A percentile compares a stretch with the other conserved stretches of the same genome.
These are phyloP conservation scores for Pseudonitzschia pungens DNA, from an alignment of 108 stramenopile genomes.

Conservation along the genomic window DNA sequence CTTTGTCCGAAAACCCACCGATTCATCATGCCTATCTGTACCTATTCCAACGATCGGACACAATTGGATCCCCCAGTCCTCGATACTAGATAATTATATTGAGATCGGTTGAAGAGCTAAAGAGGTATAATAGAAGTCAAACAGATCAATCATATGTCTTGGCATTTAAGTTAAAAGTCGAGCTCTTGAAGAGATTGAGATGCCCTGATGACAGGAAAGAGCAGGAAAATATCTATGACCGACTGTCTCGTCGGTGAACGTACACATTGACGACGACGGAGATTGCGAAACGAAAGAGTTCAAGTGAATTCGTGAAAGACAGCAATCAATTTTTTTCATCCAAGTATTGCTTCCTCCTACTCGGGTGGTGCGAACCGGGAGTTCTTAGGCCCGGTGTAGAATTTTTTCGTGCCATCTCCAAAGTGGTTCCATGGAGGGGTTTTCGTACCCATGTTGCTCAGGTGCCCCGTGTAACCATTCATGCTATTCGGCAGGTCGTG, in stretches of 20 bases:
- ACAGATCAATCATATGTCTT: no score
- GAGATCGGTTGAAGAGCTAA: not conserved
- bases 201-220: no score
- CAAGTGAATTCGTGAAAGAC: no score
- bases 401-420: slow-evolving; percentile 45
- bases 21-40: slow-evolving; percentile 90
- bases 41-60: slow-evolving; percentile 73
- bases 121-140: not conserved
- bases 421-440: slow-evolving; percentile 66
- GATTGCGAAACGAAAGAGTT: no score
- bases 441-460: slow-evolving; percentile 43
- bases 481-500: slow-evolving; percentile 35
- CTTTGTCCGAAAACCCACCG: slow-evolving; percentile 83
- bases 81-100: not conserved
- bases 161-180: no score
- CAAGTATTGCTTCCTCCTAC: not conserved
- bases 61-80: slow-evolving; percentile 22
- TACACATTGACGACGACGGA: no score
- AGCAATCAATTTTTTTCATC: not conserved
- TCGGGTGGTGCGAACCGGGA: slow-evolving; percentile 39
- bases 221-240: no score
- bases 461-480: slow-evolving; percentile 57
- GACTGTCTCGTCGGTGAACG: no score
- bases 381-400: slow-evolving; percentile 55
- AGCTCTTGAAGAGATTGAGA: no score